Evolutionary conservation across 129 eudicot species (phyloP).

Genomic region (Artemisia annua): DNA sequence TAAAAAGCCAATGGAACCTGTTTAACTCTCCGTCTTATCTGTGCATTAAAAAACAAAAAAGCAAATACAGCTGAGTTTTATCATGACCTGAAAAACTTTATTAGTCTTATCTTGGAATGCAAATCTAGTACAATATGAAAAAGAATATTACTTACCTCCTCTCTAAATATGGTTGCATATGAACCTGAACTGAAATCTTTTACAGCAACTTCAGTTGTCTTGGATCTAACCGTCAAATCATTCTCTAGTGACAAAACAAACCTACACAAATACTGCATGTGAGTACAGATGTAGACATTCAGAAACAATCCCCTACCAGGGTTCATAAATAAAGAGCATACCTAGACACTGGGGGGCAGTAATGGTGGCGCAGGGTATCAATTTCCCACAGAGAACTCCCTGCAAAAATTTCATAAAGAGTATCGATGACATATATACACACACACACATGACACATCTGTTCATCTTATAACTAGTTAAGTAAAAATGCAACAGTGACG

Average conservation of each 20-base stretch:
- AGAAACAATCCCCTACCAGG: neutral
- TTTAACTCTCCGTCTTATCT: conserved; percentile 81
- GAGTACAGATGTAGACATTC: neutral
- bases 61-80: neutral
- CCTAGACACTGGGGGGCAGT: conserved; percentile 93
- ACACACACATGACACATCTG: too few relatives aligned
- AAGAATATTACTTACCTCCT: conserved; percentile 60
- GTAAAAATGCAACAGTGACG: neutral
- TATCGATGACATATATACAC: too few relatives aligned
- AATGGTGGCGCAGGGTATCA: conserved; percentile 86
- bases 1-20: conserved; percentile 95
- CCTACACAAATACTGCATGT: conserved; percentile 34
- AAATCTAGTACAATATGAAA: neutral
- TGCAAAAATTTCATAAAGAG: conserved; percentile 24
- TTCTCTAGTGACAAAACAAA: conserved; percentile 86
- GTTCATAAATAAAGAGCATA: conserved; percentile 9
- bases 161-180: conserved; percentile 77
- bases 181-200: conserved; percentile 93
- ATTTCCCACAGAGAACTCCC: conserved; percentile 97
- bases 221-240: conserved; percentile 82
- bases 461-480: neutral
- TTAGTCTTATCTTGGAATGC: neutral
- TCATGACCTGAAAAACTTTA: neutral
- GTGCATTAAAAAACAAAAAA: conserved; percentile 16
- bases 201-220: conserved; percentile 71